Evolutionary conservation across 257 asterid species (phyloP), one percentile per base, ranked within the genome.

Genomic region (Buddleja alternifolia): DNA sequence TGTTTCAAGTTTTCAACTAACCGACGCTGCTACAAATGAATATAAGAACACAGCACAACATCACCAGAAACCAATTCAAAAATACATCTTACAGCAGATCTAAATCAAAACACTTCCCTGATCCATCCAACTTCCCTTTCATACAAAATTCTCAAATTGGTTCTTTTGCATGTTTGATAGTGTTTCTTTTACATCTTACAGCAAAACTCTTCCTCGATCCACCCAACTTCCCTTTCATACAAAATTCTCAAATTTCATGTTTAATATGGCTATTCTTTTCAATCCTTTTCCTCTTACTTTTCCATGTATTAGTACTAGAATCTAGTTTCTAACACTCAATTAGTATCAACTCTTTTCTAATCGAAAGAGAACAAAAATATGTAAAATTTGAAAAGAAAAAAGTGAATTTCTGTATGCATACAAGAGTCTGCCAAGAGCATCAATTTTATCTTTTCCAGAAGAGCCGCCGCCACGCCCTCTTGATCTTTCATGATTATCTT

Each of bases 341-440:
- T 29, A 29, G 34, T 29, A 29, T 29, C 34, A n/a, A 29, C 34
- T 2, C 2, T 29, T 29, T 29, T 29, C 34, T 29, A 29, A 5
- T 29, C 5, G 5, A 29, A 4, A 42, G 44, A n/a, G 34, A 48
- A 25, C 25, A 6, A 25, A 63, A 66, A 21, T 40, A 21, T 7
- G 48, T 56, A 15, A 51, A 39, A 69, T 10, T 40, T 16, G 48
- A 36, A 46, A 60, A 36, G 14, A 29, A 40, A 51, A 60, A 14
- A n/a, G 47, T 9, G 39, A 9, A 52, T 5, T n/a, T 10, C 39
- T 25, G 59, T 24, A 77, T 29, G 42, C 96, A 67, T 81, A 92
- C 97, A 92, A 40, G 63, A 89, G 75, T 75, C 97, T 77, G 60
- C 97, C 95, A 70, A 92, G 90, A 53, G 94, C 86, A 75, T 89